Percentiles rank a stretch among this genome's conserved stretches.
phyloP scores from a whole-genome alignment of 1,139 yeast species.

The Saccharomycopsis hybrid region DNA sequence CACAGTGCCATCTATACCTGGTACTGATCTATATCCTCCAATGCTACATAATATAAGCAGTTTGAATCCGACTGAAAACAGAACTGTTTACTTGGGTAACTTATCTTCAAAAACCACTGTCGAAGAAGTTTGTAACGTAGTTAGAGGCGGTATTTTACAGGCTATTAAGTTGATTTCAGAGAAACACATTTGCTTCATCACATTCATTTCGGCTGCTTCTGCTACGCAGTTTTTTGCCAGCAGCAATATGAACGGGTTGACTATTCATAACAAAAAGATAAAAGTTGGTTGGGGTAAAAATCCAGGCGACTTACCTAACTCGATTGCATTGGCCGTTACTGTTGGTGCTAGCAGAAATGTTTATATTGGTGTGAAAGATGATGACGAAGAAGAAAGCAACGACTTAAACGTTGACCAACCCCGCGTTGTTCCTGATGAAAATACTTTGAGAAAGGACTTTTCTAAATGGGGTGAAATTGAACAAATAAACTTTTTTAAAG shows the following conservation, averaged over 20 bases:
- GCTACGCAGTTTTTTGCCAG: slow-evolving; percentile 92
- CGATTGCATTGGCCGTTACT: slow-evolving; percentile 79
- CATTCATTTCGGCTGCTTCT: slow-evolving; percentile 85
- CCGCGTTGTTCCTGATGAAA: slow-evolving; percentile 41
- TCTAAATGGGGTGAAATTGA: slow-evolving; percentile 86
- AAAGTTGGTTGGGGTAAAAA: slow-evolving; percentile 97
- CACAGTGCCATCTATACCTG: background rate
- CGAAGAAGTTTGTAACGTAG: slow-evolving; percentile 90
- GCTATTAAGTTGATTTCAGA: slow-evolving; percentile 69
- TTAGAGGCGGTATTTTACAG: slow-evolving; percentile 87
- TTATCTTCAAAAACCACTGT: slow-evolving; percentile 78
- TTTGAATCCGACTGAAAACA: slow-evolving; percentile 67
- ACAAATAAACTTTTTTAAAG: slow-evolving; percentile 79
- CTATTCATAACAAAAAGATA: slow-evolving; percentile 72
- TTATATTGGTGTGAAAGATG: slow-evolving; percentile 68
- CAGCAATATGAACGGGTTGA: slow-evolving; percentile 75
- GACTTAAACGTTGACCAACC: slow-evolving; percentile 1
- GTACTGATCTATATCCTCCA: slow-evolving; percentile 13
- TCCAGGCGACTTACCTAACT: slow-evolving; percentile 82
- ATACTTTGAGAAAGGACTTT: slow-evolving; percentile 65
- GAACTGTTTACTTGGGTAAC: slow-evolving; percentile 87
- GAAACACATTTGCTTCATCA: slow-evolving; percentile 87
- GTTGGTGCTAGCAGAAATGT: slow-evolving; percentile 91
- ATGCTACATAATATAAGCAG: slow-evolving; percentile 15
- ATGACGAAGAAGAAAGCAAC: slow-evolving; percentile 29